phyloP scores from a whole-genome alignment of 345 rosid genomes.

The Populus davidiana region DNA sequence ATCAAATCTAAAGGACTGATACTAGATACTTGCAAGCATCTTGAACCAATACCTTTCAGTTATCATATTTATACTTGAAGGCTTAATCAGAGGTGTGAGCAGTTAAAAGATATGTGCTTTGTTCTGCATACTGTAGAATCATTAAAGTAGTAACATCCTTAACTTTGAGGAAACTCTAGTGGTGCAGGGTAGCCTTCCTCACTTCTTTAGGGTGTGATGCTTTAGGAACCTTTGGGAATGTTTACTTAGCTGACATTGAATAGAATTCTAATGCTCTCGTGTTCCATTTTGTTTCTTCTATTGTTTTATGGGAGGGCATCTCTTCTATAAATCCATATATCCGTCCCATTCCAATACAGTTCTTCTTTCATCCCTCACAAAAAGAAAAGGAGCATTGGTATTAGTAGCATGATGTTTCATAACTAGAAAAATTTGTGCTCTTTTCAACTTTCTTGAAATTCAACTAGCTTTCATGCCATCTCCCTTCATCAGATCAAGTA shows the following conservation, averaged over 20 bases:
- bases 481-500: neutral
- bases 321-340: neutral
- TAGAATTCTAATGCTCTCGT: neutral
- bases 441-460: neutral
- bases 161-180: neutral
- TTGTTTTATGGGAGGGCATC: neutral
- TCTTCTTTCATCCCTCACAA: neutral
- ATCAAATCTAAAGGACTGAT: neutral
- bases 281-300: neutral
- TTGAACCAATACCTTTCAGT: neutral
- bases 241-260: neutral
- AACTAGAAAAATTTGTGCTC: neutral
- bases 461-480: neutral
- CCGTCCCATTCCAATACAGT: neutral
- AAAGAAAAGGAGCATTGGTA: neutral
- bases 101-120: neutral
- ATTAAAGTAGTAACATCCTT: neutral
- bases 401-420: neutral
- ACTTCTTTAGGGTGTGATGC: neutral
- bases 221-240: neutral
- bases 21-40: slow-evolving; percentile 1
- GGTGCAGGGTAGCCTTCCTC: neutral
- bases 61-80: neutral
- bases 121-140: neutral
- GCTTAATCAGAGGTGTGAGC: neutral